Evolutionary conservation across 768 basidiomycete species (phyloP).

Genomic region (Suillus decipiens): DNA sequence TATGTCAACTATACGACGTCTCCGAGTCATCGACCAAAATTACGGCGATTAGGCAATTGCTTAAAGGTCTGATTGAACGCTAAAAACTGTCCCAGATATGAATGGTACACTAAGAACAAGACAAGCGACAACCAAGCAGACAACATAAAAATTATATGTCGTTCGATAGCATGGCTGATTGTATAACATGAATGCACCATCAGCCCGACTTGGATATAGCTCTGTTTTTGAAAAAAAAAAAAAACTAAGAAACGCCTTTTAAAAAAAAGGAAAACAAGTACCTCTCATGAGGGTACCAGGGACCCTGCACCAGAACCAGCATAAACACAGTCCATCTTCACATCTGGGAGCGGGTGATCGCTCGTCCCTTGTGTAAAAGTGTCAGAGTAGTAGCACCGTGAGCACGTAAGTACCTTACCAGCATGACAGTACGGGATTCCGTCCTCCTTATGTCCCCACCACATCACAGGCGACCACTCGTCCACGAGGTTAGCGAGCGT

Average conservation of each 20-base stretch:
- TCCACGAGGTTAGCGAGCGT: conserved; percentile 37
- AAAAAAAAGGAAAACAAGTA: neutral
- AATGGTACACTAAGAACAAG: no score
- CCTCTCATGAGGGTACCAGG: neutral
- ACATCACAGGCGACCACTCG: conserved; percentile 35
- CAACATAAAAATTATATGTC: no score
- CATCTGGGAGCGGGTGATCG: conserved; percentile 20
- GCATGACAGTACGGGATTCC: conserved; percentile 17
- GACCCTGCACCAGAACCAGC: neutral
- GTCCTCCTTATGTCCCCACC: conserved; percentile 32
- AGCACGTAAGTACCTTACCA: conserved; percentile 12
- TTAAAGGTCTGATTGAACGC: no score
- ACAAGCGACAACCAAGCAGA: no score
- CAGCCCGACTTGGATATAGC: neutral
- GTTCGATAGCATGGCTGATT: no score
- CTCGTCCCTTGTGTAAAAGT: neutral
- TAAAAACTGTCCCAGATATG: no score
- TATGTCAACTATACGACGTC: no score
- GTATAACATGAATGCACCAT: neutral
- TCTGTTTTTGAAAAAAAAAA: neutral
- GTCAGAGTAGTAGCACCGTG: neutral
- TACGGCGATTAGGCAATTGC: no score
- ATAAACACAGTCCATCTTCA: conserved; percentile 25
- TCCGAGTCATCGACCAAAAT: no score
- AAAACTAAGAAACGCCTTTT: neutral